Conservation (phyloP, 2,329 filamentous ascomycete genomes). For the Neofusicoccum laricinum region DNA sequence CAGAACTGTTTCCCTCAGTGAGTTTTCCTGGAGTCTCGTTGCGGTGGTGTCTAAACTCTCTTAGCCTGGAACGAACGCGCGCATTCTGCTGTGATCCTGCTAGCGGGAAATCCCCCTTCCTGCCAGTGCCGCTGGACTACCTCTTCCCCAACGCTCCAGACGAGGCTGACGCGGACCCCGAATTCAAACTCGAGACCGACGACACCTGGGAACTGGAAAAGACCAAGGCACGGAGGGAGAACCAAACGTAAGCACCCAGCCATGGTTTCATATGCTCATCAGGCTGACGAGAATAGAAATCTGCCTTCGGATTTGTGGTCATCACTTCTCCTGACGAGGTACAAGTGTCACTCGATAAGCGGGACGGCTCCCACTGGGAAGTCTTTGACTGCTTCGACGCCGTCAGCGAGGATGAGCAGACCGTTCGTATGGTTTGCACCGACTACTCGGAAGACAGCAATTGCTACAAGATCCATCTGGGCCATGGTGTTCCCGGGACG, state of each 20-base stretch:
- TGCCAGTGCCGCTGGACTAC: slow-evolving; percentile 36
- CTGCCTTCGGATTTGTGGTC: slow-evolving; percentile 20
- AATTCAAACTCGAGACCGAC: slow-evolving; percentile 26
- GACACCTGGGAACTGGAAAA: slow-evolving; percentile 5
- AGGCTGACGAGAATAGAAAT: neutral
- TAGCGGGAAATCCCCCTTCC: slow-evolving; percentile 28
- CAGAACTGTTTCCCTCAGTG: slow-evolving; percentile 19
- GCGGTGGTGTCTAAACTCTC: no score
- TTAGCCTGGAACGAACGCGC: slow-evolving; percentile 23
- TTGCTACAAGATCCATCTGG: slow-evolving; percentile 38
- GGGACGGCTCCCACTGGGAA: slow-evolving; percentile 47
- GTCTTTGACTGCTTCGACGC: slow-evolving; percentile 37
- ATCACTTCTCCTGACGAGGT: no score
- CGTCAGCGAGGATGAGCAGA: slow-evolving; percentile 30
- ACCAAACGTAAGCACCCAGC: neutral
- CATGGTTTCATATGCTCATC: neutral
- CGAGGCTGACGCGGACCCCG: slow-evolving; percentile 28
- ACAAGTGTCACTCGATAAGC: slow-evolving; percentile 37
- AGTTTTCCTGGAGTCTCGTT: neutral
- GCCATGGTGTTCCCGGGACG: slow-evolving; percentile 37
- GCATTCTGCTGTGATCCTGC: slow-evolving; percentile 33
- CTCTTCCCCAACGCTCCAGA: slow-evolving; percentile 35
- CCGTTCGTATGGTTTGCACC: slow-evolving; percentile 37
- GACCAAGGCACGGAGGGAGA: neutral
- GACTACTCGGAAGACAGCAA: slow-evolving; percentile 34